Evolutionary conservation across 805 yeast genomes (phyloP).

Genomic region (Starmerella sirachaensis): DNA sequence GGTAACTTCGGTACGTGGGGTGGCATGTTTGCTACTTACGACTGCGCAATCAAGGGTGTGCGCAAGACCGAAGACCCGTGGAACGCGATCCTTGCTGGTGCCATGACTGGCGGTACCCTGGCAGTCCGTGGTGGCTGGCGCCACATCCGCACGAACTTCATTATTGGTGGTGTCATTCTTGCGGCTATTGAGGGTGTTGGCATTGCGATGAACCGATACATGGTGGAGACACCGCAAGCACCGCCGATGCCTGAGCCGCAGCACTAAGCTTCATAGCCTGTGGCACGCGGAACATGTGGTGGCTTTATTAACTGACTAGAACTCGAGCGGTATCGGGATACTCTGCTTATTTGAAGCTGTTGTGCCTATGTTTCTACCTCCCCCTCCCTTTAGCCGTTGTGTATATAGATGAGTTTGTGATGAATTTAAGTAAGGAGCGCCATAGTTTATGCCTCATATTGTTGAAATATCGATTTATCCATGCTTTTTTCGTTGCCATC

Average conservation of each 20-base stretch:
- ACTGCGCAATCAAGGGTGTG: conserved; percentile 87
- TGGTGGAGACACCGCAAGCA: conserved; percentile 55
- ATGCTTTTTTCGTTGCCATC: no score
- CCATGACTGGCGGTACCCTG: conserved; percentile 93
- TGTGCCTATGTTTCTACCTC: no score
- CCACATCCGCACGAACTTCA: conserved; percentile 91
- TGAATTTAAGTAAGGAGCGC: no score
- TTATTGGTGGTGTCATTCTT: conserved; percentile 90
- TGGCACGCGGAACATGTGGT: no score
- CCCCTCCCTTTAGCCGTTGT: no score
- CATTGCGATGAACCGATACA: conserved; percentile 80
- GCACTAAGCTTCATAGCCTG: neutral
- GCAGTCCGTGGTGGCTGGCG: conserved; percentile 99
- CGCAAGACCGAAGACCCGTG: conserved; percentile 98
- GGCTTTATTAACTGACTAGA: no score
- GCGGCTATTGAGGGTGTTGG: conserved; percentile 99
- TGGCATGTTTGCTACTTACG: conserved; percentile 90
- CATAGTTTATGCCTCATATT: no score
- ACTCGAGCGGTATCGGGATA: no score
- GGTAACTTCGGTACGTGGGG: conserved; percentile 99
- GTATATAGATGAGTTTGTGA: no score
- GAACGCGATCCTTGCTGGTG: conserved; percentile 96
- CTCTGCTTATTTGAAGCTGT: no score
- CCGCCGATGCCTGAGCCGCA: conserved; percentile 27
- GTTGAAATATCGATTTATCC: no score